Conservation (phyloP, 257 asterid genomes). For the Euphrasia confusa region DNA sequence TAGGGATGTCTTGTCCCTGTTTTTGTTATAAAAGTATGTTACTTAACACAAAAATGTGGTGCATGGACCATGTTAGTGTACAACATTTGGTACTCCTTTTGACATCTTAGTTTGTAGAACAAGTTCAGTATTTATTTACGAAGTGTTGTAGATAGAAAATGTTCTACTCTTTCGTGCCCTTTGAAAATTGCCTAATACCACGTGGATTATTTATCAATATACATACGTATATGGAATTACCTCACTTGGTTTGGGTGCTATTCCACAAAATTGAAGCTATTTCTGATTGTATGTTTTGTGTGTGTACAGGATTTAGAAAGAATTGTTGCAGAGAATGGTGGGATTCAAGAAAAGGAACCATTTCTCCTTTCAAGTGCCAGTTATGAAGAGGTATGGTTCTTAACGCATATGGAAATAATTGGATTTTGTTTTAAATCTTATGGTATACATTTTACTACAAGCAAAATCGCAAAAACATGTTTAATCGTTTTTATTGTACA, state of each 20-base stretch:
- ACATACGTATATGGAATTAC: background rate
- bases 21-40: too few species aligned
- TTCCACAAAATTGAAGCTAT: background rate
- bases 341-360: slow-evolving; percentile 74
- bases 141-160: background rate
- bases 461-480: background rate
- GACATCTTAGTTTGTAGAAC: slow-evolving; percentile 12
- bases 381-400: slow-evolving; percentile 47
- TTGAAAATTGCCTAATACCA: too few species aligned
- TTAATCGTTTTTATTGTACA: background rate
- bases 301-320: slow-evolving; percentile 80
- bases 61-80: background rate
- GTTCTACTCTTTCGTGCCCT: background rate
- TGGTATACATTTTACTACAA: background rate
- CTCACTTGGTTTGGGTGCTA: background rate
- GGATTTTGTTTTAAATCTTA: slow-evolving; percentile 6
- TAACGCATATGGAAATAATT: background rate
- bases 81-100: background rate
- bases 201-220: too few species aligned
- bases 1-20: too few species aligned
- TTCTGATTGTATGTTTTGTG: background rate
- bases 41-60: too few species aligned
- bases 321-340: slow-evolving; percentile 61
- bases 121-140: background rate
- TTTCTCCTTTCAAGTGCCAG: slow-evolving; percentile 52